A percentile compares a stretch with the other conserved stretches of the same genome.
These are phyloP conservation scores for Diospyros kaki DNA, from an alignment of 148 eudicot species.

Conservation along the genomic window DNA sequence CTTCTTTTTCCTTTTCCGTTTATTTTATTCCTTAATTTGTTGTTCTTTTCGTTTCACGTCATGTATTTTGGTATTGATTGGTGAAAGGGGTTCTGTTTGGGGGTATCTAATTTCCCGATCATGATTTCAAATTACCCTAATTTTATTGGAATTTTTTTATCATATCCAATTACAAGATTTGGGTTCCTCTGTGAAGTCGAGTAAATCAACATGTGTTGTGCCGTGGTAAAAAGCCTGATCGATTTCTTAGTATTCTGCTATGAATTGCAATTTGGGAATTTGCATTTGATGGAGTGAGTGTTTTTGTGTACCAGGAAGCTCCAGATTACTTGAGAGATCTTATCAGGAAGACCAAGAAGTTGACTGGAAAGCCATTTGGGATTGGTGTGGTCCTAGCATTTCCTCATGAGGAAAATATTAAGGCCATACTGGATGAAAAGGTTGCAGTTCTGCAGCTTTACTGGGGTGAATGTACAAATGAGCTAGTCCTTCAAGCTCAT, in stretches of 20 bases:
- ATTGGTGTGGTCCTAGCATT: slow-evolving; percentile 81
- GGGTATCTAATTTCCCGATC: no score
- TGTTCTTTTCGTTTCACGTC: no score
- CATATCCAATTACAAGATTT: no score
- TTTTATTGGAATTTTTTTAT: no score
- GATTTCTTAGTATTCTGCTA: no score
- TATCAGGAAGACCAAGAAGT: slow-evolving; percentile 72
- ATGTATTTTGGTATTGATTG: no score
- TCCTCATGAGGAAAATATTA: slow-evolving; percentile 80
- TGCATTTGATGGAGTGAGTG: not conserved
- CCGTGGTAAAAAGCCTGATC: no score
- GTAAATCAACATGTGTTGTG: no score
- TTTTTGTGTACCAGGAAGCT: slow-evolving; percentile 50
- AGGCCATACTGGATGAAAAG: slow-evolving; percentile 78
- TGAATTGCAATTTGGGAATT: not conserved
- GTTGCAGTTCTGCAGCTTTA: slow-evolving; percentile 79
- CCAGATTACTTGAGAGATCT: slow-evolving; percentile 74
- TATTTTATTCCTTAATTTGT: not conserved
- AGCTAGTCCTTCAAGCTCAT: slow-evolving; percentile 71
- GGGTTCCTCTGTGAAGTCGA: no score
- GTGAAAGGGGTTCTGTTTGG: no score
- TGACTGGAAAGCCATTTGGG: slow-evolving; percentile 88
- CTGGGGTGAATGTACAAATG: slow-evolving; percentile 85
- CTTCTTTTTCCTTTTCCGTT: not conserved
- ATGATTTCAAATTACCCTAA: no score